Percentiles rank a stretch among this genome's conserved stretches.
Evolutionary conservation across 192 early-diverging fungal species (phyloP).

Genomic region (Linnemannia hyalina): DNA sequence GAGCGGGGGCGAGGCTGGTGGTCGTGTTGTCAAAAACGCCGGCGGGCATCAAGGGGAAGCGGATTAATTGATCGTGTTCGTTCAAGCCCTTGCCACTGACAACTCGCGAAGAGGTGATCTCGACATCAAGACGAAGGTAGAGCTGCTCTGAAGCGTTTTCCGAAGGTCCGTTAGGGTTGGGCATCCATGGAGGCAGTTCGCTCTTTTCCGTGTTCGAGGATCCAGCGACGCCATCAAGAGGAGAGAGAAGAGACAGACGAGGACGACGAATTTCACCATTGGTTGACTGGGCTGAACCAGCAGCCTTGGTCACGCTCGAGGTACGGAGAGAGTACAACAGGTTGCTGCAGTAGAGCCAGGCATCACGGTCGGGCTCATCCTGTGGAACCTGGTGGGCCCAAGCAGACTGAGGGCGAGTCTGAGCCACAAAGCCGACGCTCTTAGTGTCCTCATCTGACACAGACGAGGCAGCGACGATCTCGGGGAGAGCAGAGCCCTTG

Average conservation of each 20-base stretch:
- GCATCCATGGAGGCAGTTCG: conserved; percentile 51
- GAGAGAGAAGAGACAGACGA: conserved; percentile 49
- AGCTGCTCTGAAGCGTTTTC: conserved; percentile 50
- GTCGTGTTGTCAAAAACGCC: conserved; percentile 53
- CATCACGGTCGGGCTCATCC: conserved; percentile 48
- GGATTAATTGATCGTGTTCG: conserved; percentile 48
- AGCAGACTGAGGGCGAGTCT: conserved; percentile 17
- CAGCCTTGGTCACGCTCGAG: conserved; percentile 39
- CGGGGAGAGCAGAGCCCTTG: not conserved
- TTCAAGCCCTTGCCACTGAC: conserved; percentile 55
- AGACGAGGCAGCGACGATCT: not conserved
- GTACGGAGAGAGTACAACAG: conserved; percentile 47
- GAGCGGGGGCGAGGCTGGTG: conserved; percentile 28
- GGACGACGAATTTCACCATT: conserved; percentile 50
- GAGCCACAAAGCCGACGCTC: conserved; percentile 55
- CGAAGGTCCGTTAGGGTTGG: conserved; percentile 40
- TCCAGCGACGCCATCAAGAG: conserved; percentile 39
- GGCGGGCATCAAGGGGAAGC: conserved; percentile 45
- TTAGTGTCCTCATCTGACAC: conserved; percentile 21
- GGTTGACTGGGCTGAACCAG: conserved; percentile 42
- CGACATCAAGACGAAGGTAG: conserved; percentile 80
- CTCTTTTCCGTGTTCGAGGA: conserved; percentile 22
- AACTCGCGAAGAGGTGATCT: conserved; percentile 73
- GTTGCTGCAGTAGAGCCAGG: conserved; percentile 37
- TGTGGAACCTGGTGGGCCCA: conserved; percentile 16